Evolutionary conservation across 768 basidiomycete species (phyloP).

Genomic region (Tephrocybe rancida): DNA sequence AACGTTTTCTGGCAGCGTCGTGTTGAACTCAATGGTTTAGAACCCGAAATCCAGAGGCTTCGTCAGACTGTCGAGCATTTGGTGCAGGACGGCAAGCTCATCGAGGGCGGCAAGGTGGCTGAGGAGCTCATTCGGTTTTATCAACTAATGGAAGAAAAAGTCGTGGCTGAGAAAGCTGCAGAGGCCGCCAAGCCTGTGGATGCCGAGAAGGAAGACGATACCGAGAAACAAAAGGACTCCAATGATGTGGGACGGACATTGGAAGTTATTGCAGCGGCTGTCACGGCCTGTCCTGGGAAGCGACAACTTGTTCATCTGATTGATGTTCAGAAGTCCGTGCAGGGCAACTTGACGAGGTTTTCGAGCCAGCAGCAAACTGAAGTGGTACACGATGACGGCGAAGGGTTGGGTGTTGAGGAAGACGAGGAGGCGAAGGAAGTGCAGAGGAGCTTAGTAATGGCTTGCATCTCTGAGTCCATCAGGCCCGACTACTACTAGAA

Average conservation of each 20-base stretch:
- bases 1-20: slow-evolving; percentile 12
- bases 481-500: background rate
- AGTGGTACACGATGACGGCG: slow-evolving; percentile 2
- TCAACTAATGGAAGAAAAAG: slow-evolving; percentile 28
- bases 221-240: slow-evolving; percentile 11
- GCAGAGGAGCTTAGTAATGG: slow-evolving; percentile 8
- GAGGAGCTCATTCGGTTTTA: slow-evolving; percentile 28
- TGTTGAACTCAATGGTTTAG: slow-evolving; percentile 18
- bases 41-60: slow-evolving; percentile 25
- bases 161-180: slow-evolving; percentile 21
- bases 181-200: slow-evolving; percentile 10
- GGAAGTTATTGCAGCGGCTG: slow-evolving; percentile 18
- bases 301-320: slow-evolving; percentile 36
- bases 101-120: slow-evolving; percentile 20
- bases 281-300: slow-evolving; percentile 12
- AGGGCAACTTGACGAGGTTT: slow-evolving; percentile 21
- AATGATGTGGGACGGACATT: slow-evolving; percentile 19
- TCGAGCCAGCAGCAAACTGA: background rate
- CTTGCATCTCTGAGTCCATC: background rate
- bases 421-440: slow-evolving; percentile 4
- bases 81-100: slow-evolving; percentile 23
- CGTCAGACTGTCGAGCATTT: slow-evolving; percentile 26
- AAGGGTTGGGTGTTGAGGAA: slow-evolving; percentile 1
- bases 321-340: slow-evolving; percentile 39
- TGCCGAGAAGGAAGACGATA: slow-evolving; percentile 4